A percentile compares a stretch with the other conserved stretches of the same genome.
phyloP scores from a whole-genome alignment of 2,329 filamentous ascomycete species.

The Phialophora macrospora region DNA sequence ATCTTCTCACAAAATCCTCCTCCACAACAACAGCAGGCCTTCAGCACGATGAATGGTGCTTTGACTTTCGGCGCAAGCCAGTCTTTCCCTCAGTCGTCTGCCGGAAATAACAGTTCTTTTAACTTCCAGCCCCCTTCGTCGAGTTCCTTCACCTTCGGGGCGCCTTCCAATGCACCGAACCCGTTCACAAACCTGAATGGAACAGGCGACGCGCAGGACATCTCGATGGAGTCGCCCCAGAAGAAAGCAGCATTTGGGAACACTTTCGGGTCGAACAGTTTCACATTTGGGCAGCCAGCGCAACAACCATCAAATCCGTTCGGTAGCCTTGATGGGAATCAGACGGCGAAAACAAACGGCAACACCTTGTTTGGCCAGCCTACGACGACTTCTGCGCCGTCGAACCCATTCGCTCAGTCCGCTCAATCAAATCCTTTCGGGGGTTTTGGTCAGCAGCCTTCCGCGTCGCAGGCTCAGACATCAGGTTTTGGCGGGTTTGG shows the following conservation, averaged over 20 bases:
- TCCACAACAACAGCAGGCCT: slow-evolving; percentile 28
- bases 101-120: slow-evolving; percentile 27
- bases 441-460: slow-evolving; percentile 28
- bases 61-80: slow-evolving; percentile 29
- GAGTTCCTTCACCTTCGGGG: slow-evolving; percentile 35
- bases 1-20: slow-evolving; percentile 22
- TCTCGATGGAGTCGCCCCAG: slow-evolving; percentile 37
- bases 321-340: slow-evolving; percentile 23
- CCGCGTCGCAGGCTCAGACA: slow-evolving; percentile 22
- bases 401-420: slow-evolving; percentile 29
- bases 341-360: slow-evolving; percentile 23
- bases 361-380: slow-evolving; percentile 24
- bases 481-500: slow-evolving; percentile 28
- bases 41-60: slow-evolving; percentile 26
- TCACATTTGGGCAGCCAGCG: slow-evolving; percentile 34
- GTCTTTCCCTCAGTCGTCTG: slow-evolving; percentile 27
- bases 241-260: slow-evolving; percentile 31
- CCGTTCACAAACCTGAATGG: slow-evolving; percentile 37
- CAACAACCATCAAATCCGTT: slow-evolving; percentile 24
- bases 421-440: slow-evolving; percentile 31
- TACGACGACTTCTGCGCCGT: slow-evolving; percentile 15
- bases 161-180: slow-evolving; percentile 28
- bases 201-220: slow-evolving; percentile 25
- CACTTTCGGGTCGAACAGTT: slow-evolving; percentile 29
- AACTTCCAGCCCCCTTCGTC: slow-evolving; percentile 36